Base-by-base conservation (phyloP, 768 basidiomycete species). In the Kwoniella heveanensis region DNA sequence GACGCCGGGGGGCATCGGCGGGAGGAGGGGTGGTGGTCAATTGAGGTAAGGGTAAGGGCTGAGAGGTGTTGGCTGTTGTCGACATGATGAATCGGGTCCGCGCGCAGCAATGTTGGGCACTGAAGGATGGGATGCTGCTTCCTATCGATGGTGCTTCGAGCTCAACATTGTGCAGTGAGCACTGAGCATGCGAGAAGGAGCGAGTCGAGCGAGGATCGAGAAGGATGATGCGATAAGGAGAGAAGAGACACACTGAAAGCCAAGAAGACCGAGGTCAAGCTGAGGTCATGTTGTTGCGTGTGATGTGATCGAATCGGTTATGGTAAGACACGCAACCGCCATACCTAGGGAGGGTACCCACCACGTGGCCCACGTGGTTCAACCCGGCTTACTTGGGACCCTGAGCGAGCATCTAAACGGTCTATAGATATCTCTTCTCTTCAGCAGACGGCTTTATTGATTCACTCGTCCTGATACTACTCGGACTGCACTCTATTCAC, bases 1-100 rank as follows among this genome's bases (percentile, higher is more conserved):
- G 17, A 9, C 71, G 56, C 36, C 66, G 56, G 37, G 68, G 66
- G 36, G 68, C 66, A 53, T 69, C 64, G 32, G 60, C 39, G 22
- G 66, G 47, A 8, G 64, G 60, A n/a, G 63, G 58, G 6, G 36
- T 65, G 21, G 60, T 61, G 24, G 60, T 61, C 2, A 56, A 50
- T 49, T 49, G 37, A 2, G 54, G 37, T 24, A 32, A 32, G 17
- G 52, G 36, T 48, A 36, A 39, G 15, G n/a, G n/a, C n/a, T n/a
- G n/a, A n/a, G 39, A 32, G n/a, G 50, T 53, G 49, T 32, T 32
- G 32, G 32, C 32, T 32, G 39, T 44, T 44, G 39, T 46, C 25
- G 47, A 36, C 54, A 55, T 37, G 29, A 36, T 39, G 21, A 27
- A 19, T 4, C 27, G 25, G 12, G 29, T 27, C 17, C 8, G 15